These are phyloP conservation scores for Neoascochyta sp. DNA, from an alignment of 2,329 filamentous ascomycete species.

Conservation along the genomic window DNA sequence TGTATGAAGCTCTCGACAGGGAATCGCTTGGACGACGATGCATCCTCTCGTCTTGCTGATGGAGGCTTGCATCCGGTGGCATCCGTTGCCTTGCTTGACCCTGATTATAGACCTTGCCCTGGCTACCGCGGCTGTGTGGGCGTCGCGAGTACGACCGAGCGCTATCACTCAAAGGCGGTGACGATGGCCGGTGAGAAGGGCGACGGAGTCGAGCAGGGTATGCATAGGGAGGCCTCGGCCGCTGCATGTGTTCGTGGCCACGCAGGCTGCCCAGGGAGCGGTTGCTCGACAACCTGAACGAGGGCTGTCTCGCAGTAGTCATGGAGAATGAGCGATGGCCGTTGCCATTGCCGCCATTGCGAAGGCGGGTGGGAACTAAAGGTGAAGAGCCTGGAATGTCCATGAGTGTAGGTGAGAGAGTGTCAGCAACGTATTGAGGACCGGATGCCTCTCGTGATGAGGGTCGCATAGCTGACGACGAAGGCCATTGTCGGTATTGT, in stretches of 20 bases:
- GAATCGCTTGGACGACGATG: constrained; percentile 12
- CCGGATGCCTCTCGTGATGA: constrained; percentile 43
- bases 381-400: constrained; percentile 30
- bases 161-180: constrained; percentile 45
- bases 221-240: constrained; percentile 39
- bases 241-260: constrained; percentile 36
- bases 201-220: constrained; percentile 44
- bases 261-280: constrained; percentile 46
- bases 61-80: constrained; percentile 24
- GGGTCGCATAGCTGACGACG: constrained; percentile 39
- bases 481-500: constrained; percentile 36
- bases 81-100: constrained; percentile 19
- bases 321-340: constrained; percentile 43
- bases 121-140: constrained; percentile 12
- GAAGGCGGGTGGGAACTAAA: constrained; percentile 14
- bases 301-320: constrained; percentile 31
- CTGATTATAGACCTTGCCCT: constrained; percentile 5
- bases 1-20: too few relatives aligned
- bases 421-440: constrained; percentile 40
- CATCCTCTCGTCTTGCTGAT: constrained; percentile 18
- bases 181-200: constrained; percentile 42
- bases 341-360: constrained; percentile 20
- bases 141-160: constrained; percentile 18
- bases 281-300: constrained; percentile 39
- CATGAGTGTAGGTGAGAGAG: constrained; percentile 34